Conservation (phyloP, 768 basidiomycete species). For the Kwoniella botswanensis region DNA sequence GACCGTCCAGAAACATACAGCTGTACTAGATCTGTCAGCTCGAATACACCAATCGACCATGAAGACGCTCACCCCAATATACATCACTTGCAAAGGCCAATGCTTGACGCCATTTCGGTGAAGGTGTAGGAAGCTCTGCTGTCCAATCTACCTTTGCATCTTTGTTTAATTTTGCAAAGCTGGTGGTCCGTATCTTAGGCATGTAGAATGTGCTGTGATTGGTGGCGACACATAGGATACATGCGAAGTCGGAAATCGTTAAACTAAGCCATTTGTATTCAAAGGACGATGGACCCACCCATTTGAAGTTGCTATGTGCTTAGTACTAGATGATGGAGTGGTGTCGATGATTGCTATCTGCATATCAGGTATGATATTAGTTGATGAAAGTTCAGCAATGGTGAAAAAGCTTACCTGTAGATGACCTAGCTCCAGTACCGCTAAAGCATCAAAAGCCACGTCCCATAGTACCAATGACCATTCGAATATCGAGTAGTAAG, state of each 20-base stretch:
- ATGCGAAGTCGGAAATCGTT: background rate
- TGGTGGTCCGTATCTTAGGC: background rate
- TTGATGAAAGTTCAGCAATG: too few species aligned
- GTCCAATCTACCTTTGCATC: conserved; percentile 16
- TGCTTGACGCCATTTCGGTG: conserved; percentile 5
- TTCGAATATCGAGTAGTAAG: conserved; percentile 82
- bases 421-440: conserved; percentile 37
- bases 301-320: conserved; percentile 4
- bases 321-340: background rate
- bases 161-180: background rate
- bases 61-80: conserved; percentile 46
- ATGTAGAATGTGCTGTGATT: conserved; percentile 4
- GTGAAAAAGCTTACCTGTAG: conserved; percentile 30
- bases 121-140: background rate
- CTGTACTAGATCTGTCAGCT: conserved; percentile 17
- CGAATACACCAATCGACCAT: background rate
- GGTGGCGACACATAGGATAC: conserved; percentile 4
- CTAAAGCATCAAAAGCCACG: conserved; percentile 50
- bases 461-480: conserved; percentile 64
- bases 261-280: background rate
- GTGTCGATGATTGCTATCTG: conserved; percentile 35
- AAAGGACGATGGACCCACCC: conserved; percentile 13
- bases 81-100: conserved; percentile 50
- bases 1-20: conserved; percentile 71
- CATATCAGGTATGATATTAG: too few species aligned